Percentiles rank a stretch among this genome's conserved stretches.
These are phyloP conservation scores for Zostera marina DNA, from an alignment of 116 monocot genomes.

Conservation along the genomic window DNA sequence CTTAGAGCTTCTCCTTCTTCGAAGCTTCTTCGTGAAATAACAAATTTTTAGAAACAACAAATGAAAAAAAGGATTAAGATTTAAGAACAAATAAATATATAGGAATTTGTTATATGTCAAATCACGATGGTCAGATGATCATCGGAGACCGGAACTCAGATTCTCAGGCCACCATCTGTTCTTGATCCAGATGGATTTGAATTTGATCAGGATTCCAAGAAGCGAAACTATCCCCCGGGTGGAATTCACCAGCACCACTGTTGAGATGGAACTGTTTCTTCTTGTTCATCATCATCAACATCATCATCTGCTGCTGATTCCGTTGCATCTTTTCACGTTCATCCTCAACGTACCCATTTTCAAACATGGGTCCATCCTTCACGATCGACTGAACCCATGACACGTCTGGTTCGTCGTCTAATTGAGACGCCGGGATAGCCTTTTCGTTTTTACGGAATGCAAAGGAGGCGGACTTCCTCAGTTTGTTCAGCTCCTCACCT, in stretches of 20 bases:
- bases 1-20: too few species aligned
- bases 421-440: neutral
- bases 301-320: slow-evolving; percentile 1
- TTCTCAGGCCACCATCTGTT: slow-evolving; percentile 22
- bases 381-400: slow-evolving; percentile 26
- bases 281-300: neutral
- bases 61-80: neutral
- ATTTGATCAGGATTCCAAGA: slow-evolving; percentile 14
- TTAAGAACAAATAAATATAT: neutral
- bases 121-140: too few species aligned
- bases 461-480: slow-evolving; percentile 70
- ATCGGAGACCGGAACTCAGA: too few species aligned
- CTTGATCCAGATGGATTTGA: slow-evolving; percentile 18
- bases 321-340: neutral
- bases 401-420: slow-evolving; percentile 12
- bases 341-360: neutral
- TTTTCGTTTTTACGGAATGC: slow-evolving; percentile 17
- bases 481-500: slow-evolving; percentile 78
- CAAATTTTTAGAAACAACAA: too few species aligned
- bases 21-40: too few species aligned
- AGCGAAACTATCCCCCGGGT: slow-evolving; percentile 6
- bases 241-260: slow-evolving; percentile 9
- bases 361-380: slow-evolving; percentile 4
- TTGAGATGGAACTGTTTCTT: neutral
- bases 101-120: neutral